Evolutionary conservation across 768 basidiomycete genomes (phyloP).

Genomic region (Termitomyces sp.): DNA sequence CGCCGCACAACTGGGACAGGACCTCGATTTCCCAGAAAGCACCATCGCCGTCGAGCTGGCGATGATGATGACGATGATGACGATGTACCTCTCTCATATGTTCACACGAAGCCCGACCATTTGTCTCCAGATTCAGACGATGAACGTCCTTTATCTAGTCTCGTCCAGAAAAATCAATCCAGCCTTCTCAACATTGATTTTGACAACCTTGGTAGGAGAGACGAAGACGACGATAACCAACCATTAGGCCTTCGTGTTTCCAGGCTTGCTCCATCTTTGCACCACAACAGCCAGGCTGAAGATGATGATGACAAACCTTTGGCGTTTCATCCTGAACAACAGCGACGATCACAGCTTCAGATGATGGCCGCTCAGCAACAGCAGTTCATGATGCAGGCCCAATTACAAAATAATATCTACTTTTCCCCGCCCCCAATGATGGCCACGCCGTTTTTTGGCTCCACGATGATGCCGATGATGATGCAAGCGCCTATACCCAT

Average conservation of each 20-base stretch:
- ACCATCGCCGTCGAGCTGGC: slow-evolving; percentile 12
- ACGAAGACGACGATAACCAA: slow-evolving; percentile 63
- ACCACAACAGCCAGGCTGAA: slow-evolving; percentile 23
- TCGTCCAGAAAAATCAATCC: slow-evolving; percentile 45
- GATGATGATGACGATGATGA: slow-evolving; percentile 70
- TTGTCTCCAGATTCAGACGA: slow-evolving; percentile 53
- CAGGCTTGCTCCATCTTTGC: slow-evolving; percentile 28
- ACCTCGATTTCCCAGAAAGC: slow-evolving; percentile 39
- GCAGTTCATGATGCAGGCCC: slow-evolving; percentile 72
- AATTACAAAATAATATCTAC: slow-evolving; percentile 71
- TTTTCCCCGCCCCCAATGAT: slow-evolving; percentile 66
- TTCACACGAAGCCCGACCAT: slow-evolving; percentile 37
- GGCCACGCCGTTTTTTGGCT: slow-evolving; percentile 60
- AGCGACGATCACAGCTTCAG: slow-evolving; percentile 66
- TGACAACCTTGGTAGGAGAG: slow-evolving; percentile 28
- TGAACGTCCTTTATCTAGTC: slow-evolving; percentile 62
- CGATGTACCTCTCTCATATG: slow-evolving; percentile 70
- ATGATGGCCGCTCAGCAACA: slow-evolving; percentile 48
- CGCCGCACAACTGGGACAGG: slow-evolving; percentile 57
- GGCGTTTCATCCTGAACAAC: slow-evolving; percentile 74
- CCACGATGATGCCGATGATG: slow-evolving; percentile 49
- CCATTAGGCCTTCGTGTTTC: slow-evolving; percentile 71
- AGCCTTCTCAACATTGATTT: slow-evolving; percentile 40
- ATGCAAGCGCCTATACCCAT: slow-evolving; percentile 37
- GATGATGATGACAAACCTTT: slow-evolving; percentile 71